Percentiles rank a stretch among this genome's conserved stretches.
These are phyloP conservation scores for Aspergillus diversus DNA, from an alignment of 495 filamentous ascomycete species.

Conservation along the genomic window DNA sequence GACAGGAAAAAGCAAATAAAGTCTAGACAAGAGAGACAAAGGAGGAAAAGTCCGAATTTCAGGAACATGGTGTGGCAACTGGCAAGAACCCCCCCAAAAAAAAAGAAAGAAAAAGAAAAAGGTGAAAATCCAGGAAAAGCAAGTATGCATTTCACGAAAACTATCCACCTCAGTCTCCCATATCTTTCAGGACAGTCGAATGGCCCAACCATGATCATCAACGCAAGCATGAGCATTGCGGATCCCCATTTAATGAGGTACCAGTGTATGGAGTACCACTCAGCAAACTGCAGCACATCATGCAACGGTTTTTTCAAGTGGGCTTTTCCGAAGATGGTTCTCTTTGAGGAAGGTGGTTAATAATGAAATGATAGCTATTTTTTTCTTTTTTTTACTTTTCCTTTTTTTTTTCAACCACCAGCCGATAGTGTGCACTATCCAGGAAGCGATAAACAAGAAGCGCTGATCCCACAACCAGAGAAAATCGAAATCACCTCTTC, in stretches of 20 bases:
- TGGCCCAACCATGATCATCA: not conserved
- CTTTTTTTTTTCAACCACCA: not conserved
- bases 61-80: no score
- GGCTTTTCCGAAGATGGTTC: conserved; percentile 8
- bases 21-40: not conserved
- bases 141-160: not conserved
- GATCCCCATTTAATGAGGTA: conserved; percentile 19
- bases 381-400: no score
- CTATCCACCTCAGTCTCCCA: not conserved
- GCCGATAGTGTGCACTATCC: conserved; percentile 8
- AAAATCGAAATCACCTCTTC: no score
- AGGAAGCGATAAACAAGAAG: not conserved
- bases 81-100: not conserved
- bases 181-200: not conserved
- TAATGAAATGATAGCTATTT: not conserved
- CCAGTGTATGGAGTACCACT: not conserved
- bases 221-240: conserved; percentile 6
- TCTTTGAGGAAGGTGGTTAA: conserved; percentile 19
- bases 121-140: not conserved
- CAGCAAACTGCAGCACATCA: conserved; percentile 16
- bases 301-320: conserved; percentile 22
- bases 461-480: not conserved
- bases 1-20: conserved; percentile 1
- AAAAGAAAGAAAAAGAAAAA: not conserved
- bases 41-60: not conserved